Evolutionary conservation across 352 stramenopile species (phyloP), one percentile per base, ranked within the genome.

Genomic region (Pseudoperonospora humuli): DNA sequence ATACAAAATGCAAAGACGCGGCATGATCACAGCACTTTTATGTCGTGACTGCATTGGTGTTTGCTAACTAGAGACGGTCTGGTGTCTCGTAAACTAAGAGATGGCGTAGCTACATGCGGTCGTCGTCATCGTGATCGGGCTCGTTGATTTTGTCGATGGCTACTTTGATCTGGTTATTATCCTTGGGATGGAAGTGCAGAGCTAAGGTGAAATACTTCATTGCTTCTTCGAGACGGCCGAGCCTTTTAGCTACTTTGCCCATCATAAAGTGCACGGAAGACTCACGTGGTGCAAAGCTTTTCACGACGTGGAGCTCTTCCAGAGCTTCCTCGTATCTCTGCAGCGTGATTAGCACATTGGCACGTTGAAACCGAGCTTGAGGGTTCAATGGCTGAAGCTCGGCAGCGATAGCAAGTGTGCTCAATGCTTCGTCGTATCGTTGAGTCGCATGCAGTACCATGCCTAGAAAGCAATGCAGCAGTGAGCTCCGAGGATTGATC

Each of bases 241-340:
- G 65, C 34, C 75, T 77, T 56, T 91, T 93, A 20, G 69, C 59
- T 26, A 99, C 88, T 57, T 97, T 96, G 19, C 96, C 96, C 82
- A 99, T 96, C 45, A 95, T 81, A 43, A 98, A 98, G 56, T 98
- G 87, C 26, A 99, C 91, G 4, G 85, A 95, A 24, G 93, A 95
- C 65, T 99, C 96, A n/a, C 92, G 72, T 7, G 96, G 95, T 19
- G 91, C 93, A 54, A 91, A 85, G 53, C 97, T 87, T 35, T 88
- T 73, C 5, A 98, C 90, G 25, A 86, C 70, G 31, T 96, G 66
- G 6, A 98, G 73, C 58, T 98, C 94, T 19, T 67, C 53, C 3
- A 98, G 56, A 6, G 96, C 96, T 61, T 98, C 93, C 13, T 94
- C 67, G 39, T 84, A 89, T 24, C 83, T 75, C 55, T 98, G 84